Conservation (phyloP, 768 basidiomycete species). For the Lentinula sp. region DNA sequence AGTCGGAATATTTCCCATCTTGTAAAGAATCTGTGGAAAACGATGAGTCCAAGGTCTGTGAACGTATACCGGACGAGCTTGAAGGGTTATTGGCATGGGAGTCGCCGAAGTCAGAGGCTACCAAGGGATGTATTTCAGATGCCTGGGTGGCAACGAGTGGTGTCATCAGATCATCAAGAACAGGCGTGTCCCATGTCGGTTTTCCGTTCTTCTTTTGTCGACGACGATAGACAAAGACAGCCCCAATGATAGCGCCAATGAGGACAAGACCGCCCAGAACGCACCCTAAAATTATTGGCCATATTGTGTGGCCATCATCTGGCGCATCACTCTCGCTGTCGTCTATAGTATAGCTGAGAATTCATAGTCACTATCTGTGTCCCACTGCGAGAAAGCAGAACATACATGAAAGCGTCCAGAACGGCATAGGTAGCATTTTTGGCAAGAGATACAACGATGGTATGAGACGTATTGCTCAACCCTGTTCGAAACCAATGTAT, state of each 20-base stretch:
- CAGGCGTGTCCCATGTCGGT: constrained; percentile 2
- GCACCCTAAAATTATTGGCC: background rate
- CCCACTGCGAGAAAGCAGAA: background rate
- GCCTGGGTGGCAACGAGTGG: background rate
- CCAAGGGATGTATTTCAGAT: background rate
- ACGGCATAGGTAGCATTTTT: background rate
- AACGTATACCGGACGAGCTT: background rate
- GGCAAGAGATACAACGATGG: background rate
- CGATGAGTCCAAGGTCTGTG: background rate
- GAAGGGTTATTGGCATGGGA: background rate
- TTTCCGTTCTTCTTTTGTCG: background rate
- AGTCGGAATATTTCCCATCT: background rate
- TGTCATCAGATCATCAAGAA: background rate
- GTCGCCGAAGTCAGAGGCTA: background rate
- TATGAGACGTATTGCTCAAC: background rate
- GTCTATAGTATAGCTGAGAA: background rate
- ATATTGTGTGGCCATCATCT: background rate
- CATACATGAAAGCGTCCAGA: background rate
- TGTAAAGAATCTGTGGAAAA: background rate
- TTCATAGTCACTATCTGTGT: background rate
- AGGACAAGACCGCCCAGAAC: background rate
- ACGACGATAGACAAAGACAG: background rate
- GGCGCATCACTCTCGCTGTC: background rate
- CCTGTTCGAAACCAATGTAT: background rate
- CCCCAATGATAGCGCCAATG: background rate